A percentile compares a stretch with the other conserved stretches of the same genome.
These are phyloP conservation scores for Metroxylon sagu DNA, from an alignment of 176 grass and related monocot species.

Conservation along the genomic window DNA sequence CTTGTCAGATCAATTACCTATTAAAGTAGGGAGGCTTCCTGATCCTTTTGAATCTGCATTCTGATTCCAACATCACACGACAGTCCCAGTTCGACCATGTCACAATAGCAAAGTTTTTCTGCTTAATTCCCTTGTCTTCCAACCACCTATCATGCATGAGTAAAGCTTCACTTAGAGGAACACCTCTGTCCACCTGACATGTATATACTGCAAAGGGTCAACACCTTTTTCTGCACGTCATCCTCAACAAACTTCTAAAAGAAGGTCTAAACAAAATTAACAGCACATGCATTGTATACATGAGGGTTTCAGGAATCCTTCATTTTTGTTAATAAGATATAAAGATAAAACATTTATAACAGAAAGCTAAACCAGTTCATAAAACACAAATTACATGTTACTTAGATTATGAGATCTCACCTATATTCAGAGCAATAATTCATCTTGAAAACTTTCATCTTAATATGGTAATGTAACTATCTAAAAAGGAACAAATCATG, in stretches of 20 bases:
- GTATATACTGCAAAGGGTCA: background rate
- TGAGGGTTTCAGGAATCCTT: too few relatives aligned
- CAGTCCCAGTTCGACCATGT: slow-evolving; percentile 99
- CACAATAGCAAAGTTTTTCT: slow-evolving; percentile 78
- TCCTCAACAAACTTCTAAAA: background rate
- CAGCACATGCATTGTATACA: too few relatives aligned
- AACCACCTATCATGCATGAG: slow-evolving; percentile 99
- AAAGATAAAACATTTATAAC: too few relatives aligned
- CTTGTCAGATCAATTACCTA: slow-evolving; percentile 26
- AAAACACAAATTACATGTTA: too few relatives aligned
- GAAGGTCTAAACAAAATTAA: background rate
- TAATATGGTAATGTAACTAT: too few relatives aligned
- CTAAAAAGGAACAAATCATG: too few relatives aligned
- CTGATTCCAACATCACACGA: slow-evolving; percentile 81
- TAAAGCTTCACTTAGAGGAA: slow-evolving; percentile 85
- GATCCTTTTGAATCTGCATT: slow-evolving; percentile 89
- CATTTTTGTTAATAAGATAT: too few relatives aligned
- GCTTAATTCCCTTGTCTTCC: slow-evolving; percentile 93
- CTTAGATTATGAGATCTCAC: too few relatives aligned
- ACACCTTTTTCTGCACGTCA: background rate
- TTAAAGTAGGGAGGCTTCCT: slow-evolving; percentile 95
- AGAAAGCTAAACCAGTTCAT: too few relatives aligned
- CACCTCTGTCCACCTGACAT: slow-evolving; percentile 89
- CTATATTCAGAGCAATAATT: too few relatives aligned
- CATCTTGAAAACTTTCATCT: too few relatives aligned